These are phyloP conservation scores for Pholiota molesta DNA, from an alignment of 768 basidiomycete genomes.

Conservation along the genomic window DNA sequence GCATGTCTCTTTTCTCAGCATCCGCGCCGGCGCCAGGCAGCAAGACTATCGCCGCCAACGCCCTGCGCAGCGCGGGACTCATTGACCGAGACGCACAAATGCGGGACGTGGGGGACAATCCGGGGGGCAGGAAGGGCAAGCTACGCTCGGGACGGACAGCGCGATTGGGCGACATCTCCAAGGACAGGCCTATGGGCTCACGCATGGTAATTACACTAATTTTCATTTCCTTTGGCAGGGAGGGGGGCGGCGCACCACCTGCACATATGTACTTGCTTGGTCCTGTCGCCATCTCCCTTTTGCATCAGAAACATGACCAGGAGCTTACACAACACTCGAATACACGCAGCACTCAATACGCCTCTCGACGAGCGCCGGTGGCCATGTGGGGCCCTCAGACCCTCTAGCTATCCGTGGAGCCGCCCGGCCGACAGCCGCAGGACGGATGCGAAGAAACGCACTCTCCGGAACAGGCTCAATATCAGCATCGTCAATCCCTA, in stretches of 20 bases:
- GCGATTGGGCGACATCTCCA: conserved; percentile 61
- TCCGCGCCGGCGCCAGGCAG: conserved; percentile 60
- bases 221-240: conserved; percentile 32
- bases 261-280: conserved; percentile 30
- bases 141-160: conserved; percentile 57
- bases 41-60: conserved; percentile 59
- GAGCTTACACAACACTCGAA: conserved; percentile 40
- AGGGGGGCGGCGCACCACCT: conserved; percentile 29
- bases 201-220: conserved; percentile 72
- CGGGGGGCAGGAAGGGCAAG: conserved; percentile 77
- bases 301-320: conserved; percentile 33
- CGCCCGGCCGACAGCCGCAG: conserved; percentile 43
- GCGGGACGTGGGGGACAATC: conserved; percentile 70
- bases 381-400: conserved; percentile 46
- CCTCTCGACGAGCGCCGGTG: conserved; percentile 29
- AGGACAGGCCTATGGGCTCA: conserved; percentile 49
- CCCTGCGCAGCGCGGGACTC: conserved; percentile 72
- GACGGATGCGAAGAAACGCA: conserved; percentile 65
- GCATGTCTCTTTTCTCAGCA: conserved; percentile 55
- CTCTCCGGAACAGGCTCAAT: conserved; percentile 28
- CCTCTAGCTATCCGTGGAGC: conserved; percentile 71
- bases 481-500: conserved; percentile 24
- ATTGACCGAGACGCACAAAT: conserved; percentile 78
- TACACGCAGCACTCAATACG: conserved; percentile 36
- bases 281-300: conserved; percentile 42